Evolutionary conservation across 2,329 filamentous ascomycete species (phyloP).

Genomic region (Xylaria sp.): DNA sequence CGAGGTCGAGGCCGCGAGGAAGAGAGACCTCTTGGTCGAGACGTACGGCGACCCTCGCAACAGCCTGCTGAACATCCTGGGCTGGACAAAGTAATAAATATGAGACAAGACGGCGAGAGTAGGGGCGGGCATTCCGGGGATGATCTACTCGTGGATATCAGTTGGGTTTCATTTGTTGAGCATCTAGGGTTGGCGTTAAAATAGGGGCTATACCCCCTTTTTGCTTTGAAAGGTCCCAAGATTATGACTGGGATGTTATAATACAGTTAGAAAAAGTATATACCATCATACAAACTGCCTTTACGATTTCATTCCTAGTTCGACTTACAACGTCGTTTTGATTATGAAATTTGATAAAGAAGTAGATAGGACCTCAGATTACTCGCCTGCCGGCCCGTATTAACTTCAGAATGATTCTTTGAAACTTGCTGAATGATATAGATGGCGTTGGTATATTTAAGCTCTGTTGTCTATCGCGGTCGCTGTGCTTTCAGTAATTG

Average conservation of each 20-base stretch:
- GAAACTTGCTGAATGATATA: background rate
- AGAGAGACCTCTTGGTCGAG: constrained; percentile 42
- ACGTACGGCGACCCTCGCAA: constrained; percentile 47
- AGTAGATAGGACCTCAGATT: no score
- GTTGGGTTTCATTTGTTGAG: constrained; percentile 20
- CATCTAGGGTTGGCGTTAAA: constrained; percentile 27
- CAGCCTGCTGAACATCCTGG: constrained; percentile 47
- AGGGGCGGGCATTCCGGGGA: background rate
- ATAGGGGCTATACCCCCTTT: background rate
- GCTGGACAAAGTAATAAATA: constrained; percentile 42
- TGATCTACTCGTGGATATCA: background rate
- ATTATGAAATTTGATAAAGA: background rate
- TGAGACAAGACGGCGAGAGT: background rate
- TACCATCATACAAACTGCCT: constrained; percentile 6
- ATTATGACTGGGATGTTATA: constrained; percentile 1
- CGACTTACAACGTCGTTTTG: background rate
- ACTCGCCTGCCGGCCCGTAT: background rate
- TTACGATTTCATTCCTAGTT: background rate
- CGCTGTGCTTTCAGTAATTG: background rate
- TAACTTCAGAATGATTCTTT: background rate
- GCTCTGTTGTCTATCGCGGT: background rate
- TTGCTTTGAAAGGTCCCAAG: background rate
- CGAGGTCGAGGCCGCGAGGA: constrained; percentile 45
- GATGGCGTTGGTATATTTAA: background rate
- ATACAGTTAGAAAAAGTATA: constrained; percentile 10